Evolutionary conservation across 192 early-diverging fungal species (phyloP).

Genomic region (Coemansia sp.): DNA sequence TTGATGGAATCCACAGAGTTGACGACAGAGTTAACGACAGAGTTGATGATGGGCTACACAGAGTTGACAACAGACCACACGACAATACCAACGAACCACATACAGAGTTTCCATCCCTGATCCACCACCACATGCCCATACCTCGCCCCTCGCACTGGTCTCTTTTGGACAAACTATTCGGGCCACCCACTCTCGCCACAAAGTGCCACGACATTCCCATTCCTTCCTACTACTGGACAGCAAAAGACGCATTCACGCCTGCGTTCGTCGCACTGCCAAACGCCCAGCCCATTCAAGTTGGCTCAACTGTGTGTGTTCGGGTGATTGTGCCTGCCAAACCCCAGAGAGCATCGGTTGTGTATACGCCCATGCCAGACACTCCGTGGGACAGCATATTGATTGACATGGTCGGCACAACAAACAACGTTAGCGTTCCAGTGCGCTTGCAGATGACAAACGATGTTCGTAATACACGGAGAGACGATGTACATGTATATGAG

Average conservation of each 20-base stretch:
- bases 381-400: constrained; percentile 46
- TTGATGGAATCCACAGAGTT: neutral
- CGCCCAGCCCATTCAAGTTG: neutral
- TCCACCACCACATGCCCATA: neutral
- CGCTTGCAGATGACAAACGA: constrained; percentile 1
- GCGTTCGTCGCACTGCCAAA: constrained; percentile 20
- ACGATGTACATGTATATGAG: constrained; percentile 53
- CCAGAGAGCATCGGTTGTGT: neutral
- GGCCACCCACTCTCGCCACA: neutral
- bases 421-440: constrained; percentile 24
- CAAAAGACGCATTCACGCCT: constrained; percentile 3
- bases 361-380: constrained; percentile 18
- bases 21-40: neutral
- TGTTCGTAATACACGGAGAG: constrained; percentile 18
- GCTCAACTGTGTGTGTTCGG: constrained; percentile 42
- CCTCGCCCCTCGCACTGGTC: neutral
- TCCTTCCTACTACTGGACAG: constrained; percentile 4
- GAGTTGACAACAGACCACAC: neutral
- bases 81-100: neutral
- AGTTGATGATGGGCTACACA: neutral
- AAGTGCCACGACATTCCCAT: constrained; percentile 14
- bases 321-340: constrained; percentile 39
- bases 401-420: constrained; percentile 17
- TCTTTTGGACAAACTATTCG: neutral
- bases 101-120: neutral